Percentiles rank a stretch among this genome's conserved stretches.
These are phyloP conservation scores for Fusarium sp. DNA, from an alignment of 2,329 filamentous ascomycete genomes.

Conservation along the genomic window DNA sequence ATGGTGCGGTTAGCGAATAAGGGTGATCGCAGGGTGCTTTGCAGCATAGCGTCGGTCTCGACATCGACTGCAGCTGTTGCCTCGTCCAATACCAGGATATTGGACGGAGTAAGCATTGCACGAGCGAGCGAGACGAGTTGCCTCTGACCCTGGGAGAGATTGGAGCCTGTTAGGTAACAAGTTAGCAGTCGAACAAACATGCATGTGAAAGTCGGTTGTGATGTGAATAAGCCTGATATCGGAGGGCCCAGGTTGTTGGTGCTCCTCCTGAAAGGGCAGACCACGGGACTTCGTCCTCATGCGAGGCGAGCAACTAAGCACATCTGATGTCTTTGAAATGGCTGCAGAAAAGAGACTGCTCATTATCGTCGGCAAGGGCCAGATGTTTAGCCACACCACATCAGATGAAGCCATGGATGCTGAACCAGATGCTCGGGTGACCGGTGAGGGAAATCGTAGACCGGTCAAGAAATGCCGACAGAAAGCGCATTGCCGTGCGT, in stretches of 20 bases:
- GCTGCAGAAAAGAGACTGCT: conserved; percentile 26
- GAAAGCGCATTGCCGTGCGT: conserved; percentile 30
- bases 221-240: not conserved
- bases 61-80: conserved; percentile 83
- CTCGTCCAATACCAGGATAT: conserved; percentile 96
- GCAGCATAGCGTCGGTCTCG: conserved; percentile 73
- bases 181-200: conserved; percentile 29
- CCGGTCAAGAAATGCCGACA: conserved; percentile 36
- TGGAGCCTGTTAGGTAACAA: conserved; percentile 71
- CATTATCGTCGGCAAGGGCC: conserved; percentile 16
- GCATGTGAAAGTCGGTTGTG: conserved; percentile 17
- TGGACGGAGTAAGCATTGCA: conserved; percentile 92
- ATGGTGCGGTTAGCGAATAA: conserved; percentile 92
- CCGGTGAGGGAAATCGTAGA: conserved; percentile 19
- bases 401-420: conserved; percentile 15
- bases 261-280: conserved; percentile 20
- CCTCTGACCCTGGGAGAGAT: conserved; percentile 92
- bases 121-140: conserved; percentile 94
- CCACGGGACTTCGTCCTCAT: conserved; percentile 47
- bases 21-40: conserved; percentile 69
- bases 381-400: conserved; percentile 15
- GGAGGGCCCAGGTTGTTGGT: not conserved
- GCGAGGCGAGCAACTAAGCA: conserved; percentile 50
- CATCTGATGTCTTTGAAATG: conserved; percentile 23
- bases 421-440: conserved; percentile 34